Conservation (phyloP, 345 rosid genomes). For the Sisymbrium altissimum region DNA sequence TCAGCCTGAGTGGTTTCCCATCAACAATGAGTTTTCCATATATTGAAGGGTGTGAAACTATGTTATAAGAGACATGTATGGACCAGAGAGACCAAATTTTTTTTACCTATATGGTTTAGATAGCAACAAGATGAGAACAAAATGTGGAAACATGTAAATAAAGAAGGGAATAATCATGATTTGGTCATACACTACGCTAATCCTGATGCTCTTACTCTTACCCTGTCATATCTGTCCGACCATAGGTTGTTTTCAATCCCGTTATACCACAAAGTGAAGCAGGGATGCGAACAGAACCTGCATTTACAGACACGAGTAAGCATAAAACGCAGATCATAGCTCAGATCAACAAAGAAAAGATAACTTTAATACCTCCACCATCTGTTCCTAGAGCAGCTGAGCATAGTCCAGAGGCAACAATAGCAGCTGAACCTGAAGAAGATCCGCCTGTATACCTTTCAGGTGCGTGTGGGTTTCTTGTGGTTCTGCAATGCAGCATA, state of each 20-base stretch:
- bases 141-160: background rate
- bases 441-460: slow-evolving; percentile 95
- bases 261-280: slow-evolving; percentile 82
- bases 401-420: slow-evolving; percentile 87
- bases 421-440: slow-evolving; percentile 91
- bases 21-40: background rate
- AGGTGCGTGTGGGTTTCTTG: slow-evolving; percentile 81
- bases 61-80: background rate
- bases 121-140: background rate
- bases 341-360: slow-evolving; percentile 1
- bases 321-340: background rate
- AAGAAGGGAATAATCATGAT: no score
- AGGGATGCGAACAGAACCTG: slow-evolving; percentile 88
- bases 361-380: slow-evolving; percentile 71
- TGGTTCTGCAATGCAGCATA: slow-evolving; percentile 53
- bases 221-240: slow-evolving; percentile 77
- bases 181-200: no score
- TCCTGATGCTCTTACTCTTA: slow-evolving; percentile 18
- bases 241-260: slow-evolving; percentile 84
- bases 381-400: slow-evolving; percentile 95
- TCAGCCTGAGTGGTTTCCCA: background rate
- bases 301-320: slow-evolving; percentile 24
- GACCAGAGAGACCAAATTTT: background rate
- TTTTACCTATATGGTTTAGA: slow-evolving; percentile 1
- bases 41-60: background rate